Base-by-base conservation (phyloP, 768 basidiomycete genomes). In the Favolaschia claudopus region DNA sequence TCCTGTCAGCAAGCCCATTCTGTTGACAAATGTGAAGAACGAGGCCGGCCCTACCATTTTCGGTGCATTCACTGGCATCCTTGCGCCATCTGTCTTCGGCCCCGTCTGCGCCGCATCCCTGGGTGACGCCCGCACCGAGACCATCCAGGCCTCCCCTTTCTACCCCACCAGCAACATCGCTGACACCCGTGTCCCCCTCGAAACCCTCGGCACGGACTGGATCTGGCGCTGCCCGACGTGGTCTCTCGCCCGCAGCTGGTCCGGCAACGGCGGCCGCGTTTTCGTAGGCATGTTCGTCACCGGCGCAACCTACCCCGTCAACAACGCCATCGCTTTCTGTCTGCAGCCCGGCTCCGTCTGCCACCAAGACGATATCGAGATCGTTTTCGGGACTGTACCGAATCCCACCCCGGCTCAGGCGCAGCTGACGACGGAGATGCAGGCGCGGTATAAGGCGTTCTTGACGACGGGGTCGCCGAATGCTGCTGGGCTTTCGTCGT, bases 351-450 rank as follows among this genome's bases (percentile, higher is more conserved):
- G 86, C 32, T 72, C 76, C 29, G 87, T 92, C 34, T 93, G 91
- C 73, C 91, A 92, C 70, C 83, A 92, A 70, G 92, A 93, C 69
- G 92, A 94, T 67, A 93, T 93, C 58, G 75, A 88, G 76, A 87
- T 91, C 69, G 82, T 93, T 76, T 82, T 82, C 64, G 89, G 89
- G 51, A 89, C 89, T 0, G 82, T 79, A 28, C 68, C 79, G 12
- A 83, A 73, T 67, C 86, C 90, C 13, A 84, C 75, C 22, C 28
- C 79, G 4, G 82, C 78, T 4, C 90, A 92, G 71, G 70, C 81
- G 9, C 76, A 84, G 9, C 79, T 93, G 42, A 82, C 80, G 37
- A 73, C 70, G n/a, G 85, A 93, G 69, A 83, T 92, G 67, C 89
- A 91, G 69, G 76, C 79, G 19, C 84, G 89, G 13, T 91, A 91